These are phyloP conservation scores for Erigeron canadensis DNA, from an alignment of 129 eudicot species.

Conservation along the genomic window DNA sequence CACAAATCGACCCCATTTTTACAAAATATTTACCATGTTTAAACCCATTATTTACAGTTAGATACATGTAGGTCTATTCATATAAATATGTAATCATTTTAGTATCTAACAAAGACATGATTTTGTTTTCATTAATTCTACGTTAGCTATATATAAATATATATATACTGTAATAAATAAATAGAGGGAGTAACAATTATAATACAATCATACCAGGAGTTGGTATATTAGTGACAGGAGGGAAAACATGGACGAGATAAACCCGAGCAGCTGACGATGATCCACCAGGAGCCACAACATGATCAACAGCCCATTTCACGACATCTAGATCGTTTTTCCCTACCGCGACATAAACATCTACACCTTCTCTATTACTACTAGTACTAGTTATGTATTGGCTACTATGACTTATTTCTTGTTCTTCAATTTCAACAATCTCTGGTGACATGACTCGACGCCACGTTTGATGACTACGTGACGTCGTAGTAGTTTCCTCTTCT, in stretches of 20 bases:
- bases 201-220: conserved; percentile 61
- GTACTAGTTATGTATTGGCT: conserved; percentile 23
- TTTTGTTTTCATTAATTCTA: neutral
- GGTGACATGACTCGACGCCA: conserved; percentile 52
- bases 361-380: conserved; percentile 24
- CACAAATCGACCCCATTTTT: no score
- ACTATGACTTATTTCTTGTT: conserved; percentile 34
- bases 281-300: conserved; percentile 59
- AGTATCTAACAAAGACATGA: neutral
- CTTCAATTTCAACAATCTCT: conserved; percentile 73
- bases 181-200: no score
- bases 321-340: conserved; percentile 80
- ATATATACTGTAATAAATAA: no score
- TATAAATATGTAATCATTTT: no score
- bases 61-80: neutral
- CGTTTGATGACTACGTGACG: conserved; percentile 13
- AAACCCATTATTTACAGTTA: neutral
- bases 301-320: conserved; percentile 77
- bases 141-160: neutral
- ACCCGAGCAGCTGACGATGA: conserved; percentile 41
- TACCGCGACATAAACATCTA: conserved; percentile 74
- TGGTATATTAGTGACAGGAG: conserved; percentile 60
- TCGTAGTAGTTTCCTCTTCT: conserved; percentile 12
- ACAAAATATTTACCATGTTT: neutral
- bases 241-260: conserved; percentile 75